phyloP scores from a whole-genome alignment of 106 monocot species.

The Gastrodia elata region DNA sequence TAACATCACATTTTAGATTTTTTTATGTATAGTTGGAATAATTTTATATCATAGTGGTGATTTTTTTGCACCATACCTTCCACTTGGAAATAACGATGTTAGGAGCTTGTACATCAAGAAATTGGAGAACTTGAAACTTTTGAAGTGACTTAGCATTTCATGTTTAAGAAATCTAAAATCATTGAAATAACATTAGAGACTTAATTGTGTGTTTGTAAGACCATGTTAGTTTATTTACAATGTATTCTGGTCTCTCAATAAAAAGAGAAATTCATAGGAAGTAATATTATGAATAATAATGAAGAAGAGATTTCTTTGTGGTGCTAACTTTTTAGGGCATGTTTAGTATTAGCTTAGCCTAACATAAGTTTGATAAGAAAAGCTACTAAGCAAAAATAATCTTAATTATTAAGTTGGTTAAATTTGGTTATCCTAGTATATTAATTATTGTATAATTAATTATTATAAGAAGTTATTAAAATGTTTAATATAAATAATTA shows the following conservation, averaged over 20 bases:
- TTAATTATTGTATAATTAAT: too few species aligned
- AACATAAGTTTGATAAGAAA: too few species aligned
- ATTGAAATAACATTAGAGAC: neutral
- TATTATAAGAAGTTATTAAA: too few species aligned
- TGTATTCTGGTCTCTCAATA: neutral
- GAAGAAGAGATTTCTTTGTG: neutral
- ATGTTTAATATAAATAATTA: too few species aligned
- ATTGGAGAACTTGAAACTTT: neutral
- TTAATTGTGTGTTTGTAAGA: neutral
- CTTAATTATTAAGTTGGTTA: too few species aligned
- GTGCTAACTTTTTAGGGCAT: neutral
- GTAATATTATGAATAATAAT: neutral
- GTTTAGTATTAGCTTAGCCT: too few species aligned
- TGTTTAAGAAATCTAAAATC: neutral
- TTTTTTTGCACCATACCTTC: neutral
- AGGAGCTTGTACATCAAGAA: neutral
- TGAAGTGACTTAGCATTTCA: neutral
- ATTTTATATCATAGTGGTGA: neutral
- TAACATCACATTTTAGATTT: neutral
- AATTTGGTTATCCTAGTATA: too few species aligned
- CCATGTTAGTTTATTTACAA: neutral
- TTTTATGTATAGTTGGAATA: neutral
- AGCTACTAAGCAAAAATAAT: too few species aligned
- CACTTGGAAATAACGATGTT: neutral
- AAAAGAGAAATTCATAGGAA: neutral